phyloP scores from a whole-genome alignment of 371 early-diverging fungal genomes.

The Syncephalis fuscata region DNA sequence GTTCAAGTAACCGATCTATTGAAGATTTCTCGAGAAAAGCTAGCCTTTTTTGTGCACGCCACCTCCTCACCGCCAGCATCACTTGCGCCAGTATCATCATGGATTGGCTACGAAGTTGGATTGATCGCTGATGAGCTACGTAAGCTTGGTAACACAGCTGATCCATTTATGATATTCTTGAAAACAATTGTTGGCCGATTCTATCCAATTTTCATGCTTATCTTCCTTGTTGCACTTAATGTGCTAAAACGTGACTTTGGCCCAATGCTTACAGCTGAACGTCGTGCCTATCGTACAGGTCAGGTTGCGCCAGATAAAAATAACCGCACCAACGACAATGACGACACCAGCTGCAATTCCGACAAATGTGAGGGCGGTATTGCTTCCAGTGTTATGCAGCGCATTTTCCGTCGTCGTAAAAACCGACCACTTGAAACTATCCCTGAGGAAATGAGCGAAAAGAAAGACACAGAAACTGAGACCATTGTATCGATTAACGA shows the following conservation, averaged over 20 bases:
- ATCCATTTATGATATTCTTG: constrained; percentile 4
- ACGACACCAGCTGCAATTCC: neutral
- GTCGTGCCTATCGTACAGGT: neutral
- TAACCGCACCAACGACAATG: neutral
- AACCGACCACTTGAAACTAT: no score
- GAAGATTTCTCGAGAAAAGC: constrained; percentile 2
- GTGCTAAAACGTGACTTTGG: constrained; percentile 3
- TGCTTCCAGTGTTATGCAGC: neutral
- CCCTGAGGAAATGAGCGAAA: no score
- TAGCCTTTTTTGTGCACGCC: constrained; percentile 6
- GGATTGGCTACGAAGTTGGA: constrained; percentile 5
- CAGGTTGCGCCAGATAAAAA: neutral
- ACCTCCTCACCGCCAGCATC: constrained; percentile 7
- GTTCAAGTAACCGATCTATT: constrained; percentile 4
- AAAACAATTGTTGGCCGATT: constrained; percentile 4
- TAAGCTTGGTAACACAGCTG: neutral
- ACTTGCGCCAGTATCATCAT: constrained; percentile 4
- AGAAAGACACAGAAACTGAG: no score
- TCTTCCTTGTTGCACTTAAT: constrained; percentile 1
- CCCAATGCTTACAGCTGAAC: constrained; percentile 5
- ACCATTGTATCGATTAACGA: no score
- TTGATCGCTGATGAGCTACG: constrained; percentile 1
- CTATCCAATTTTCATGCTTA: constrained; percentile 5
- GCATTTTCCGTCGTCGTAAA: no score
- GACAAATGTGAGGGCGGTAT: no score